Evolutionary conservation across 257 asterid genomes (phyloP).

Genomic region (Nicotiana tomentosiformis): DNA sequence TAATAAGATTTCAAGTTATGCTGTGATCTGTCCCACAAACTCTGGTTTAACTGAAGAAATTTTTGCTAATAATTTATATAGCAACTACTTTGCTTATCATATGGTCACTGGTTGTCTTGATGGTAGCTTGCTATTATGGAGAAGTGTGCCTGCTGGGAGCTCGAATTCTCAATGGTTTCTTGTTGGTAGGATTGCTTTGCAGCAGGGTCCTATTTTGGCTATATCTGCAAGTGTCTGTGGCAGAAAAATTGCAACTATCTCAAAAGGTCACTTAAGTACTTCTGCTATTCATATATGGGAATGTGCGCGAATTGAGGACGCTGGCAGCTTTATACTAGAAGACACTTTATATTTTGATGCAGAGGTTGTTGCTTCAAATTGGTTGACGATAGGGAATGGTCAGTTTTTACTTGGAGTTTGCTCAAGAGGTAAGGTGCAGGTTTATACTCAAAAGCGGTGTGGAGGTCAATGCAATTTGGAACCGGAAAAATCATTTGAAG

Average conservation of each 20-base stretch:
- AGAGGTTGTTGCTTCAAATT: slow-evolving; percentile 56
- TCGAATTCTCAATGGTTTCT: slow-evolving; percentile 59
- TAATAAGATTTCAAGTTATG: slow-evolving; percentile 59
- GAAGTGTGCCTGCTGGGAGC: slow-evolving; percentile 54
- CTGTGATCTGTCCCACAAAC: slow-evolving; percentile 51
- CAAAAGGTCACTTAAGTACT: slow-evolving; percentile 26
- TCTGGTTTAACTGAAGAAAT: slow-evolving; percentile 33
- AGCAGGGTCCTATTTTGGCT: slow-evolving; percentile 47
- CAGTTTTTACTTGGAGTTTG: slow-evolving; percentile 76
- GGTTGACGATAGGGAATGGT: slow-evolving; percentile 77
- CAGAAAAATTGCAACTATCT: slow-evolving; percentile 62
- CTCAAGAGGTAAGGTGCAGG: slow-evolving; percentile 53
- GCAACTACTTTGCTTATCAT: slow-evolving; percentile 63
- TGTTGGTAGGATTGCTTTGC: slow-evolving; percentile 65
- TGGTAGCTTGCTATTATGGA: slow-evolving; percentile 84
- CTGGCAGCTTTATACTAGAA: slow-evolving; percentile 73
- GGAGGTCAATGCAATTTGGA: slow-evolving; percentile 65
- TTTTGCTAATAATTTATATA: slow-evolving; percentile 30
- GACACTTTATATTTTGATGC: slow-evolving; percentile 60
- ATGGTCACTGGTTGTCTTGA: slow-evolving; percentile 61
- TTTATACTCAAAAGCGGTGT: slow-evolving; percentile 49
- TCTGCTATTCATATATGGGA: slow-evolving; percentile 69
- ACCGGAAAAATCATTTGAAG: slow-evolving; percentile 42
- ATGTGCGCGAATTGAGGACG: slow-evolving; percentile 48
- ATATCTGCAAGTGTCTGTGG: slow-evolving; percentile 65